Evolutionary conservation across 129 eudicot genomes (phyloP).

Genomic region (Escallonia rubra): DNA sequence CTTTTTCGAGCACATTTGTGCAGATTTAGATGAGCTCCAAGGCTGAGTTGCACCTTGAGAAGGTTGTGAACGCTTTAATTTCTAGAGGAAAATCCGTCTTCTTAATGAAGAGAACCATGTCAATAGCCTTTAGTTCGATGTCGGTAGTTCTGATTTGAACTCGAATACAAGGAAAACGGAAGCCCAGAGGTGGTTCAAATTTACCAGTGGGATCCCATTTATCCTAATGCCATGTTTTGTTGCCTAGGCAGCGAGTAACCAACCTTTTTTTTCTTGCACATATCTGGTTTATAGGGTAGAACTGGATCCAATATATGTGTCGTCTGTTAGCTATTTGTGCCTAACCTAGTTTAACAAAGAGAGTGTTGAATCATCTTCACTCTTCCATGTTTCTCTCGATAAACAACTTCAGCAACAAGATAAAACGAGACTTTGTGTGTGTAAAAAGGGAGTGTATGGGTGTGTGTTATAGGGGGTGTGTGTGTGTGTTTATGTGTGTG

Average conservation of each 20-base stretch:
- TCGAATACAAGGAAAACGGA: slow-evolving; percentile 80
- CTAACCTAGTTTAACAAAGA: slow-evolving; percentile 63
- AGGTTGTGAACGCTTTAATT: slow-evolving; percentile 59
- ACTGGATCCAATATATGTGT: slow-evolving; percentile 25
- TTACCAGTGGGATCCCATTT: slow-evolving; percentile 39
- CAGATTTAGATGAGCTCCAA: slow-evolving; percentile 74
- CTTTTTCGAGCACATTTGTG: slow-evolving; percentile 87
- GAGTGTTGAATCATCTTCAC: slow-evolving; percentile 81
- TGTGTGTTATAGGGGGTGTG: no score
- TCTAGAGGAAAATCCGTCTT: slow-evolving; percentile 71
- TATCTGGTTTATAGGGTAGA: slow-evolving; percentile 20
- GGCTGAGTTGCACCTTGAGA: slow-evolving; percentile 80
- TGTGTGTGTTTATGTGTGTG: no score
- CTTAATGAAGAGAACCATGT: slow-evolving; percentile 77
- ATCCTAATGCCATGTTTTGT: slow-evolving; percentile 58
- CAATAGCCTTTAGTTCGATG: slow-evolving; percentile 69
- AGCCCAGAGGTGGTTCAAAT: slow-evolving; percentile 84
- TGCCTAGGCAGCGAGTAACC: slow-evolving; percentile 50
- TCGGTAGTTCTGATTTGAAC: slow-evolving; percentile 86
- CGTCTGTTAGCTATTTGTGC: slow-evolving; percentile 55
- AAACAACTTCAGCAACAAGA: slow-evolving; percentile 55
- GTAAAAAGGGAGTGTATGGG: no score
- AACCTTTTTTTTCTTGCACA: slow-evolving; percentile 48
- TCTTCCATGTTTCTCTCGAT: slow-evolving; percentile 48
- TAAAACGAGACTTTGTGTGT: slow-evolving; percentile 22